Evolutionary conservation across 2,329 filamentous ascomycete genomes (phyloP), one percentile per base, ranked within the genome.

Genomic region (Colletotrichum spinosum): DNA sequence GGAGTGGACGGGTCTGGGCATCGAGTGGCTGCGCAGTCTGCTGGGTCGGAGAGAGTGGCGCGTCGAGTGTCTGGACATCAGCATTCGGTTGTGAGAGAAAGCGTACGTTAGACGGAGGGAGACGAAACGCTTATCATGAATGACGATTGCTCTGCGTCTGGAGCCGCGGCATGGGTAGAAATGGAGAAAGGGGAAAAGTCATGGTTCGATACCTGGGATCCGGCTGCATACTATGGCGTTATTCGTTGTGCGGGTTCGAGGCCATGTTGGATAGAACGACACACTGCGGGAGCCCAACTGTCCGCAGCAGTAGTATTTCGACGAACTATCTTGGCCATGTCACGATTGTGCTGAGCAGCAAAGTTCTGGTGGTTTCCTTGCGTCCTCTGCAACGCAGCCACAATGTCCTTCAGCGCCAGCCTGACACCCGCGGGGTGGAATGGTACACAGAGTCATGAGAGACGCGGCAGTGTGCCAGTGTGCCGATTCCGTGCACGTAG

Each of bases 11-110:
- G 90, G 92, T 0, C 82, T 94, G 53, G 93, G 92, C 0, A 83
- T 95, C 61, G 94, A 97, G 77, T 97, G 94, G 94, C 79, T 97
- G 65, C 86, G 94, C 71, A 94, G 89, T 72, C 78, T 97, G 55
- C 78, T 97, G 55, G 94, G 94, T 4, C 88, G 88, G 77, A 88
- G 92, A 72, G 94, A 97, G 77, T 97, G 95, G 92, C 88, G 92
- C 71, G 87, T 99, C 69, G 93, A 95, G 62, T 97, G 94, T 77
- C 86, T 99, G 78, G 94, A 97, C 77, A 87, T 98, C 37, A 90
- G 94, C 72, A 88, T 98, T 57, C 84, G 92, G 68, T 80, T 97
- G 69, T 96, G 72, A 82, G 45, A 8, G 34, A n/a, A 2, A 11
- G n/a, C 8, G 11, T 6, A 10, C 13, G 25, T 15, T 8, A 12